phyloP scores from a whole-genome alignment of 805 yeast genomes.

The Ogataea paradorogensis region DNA sequence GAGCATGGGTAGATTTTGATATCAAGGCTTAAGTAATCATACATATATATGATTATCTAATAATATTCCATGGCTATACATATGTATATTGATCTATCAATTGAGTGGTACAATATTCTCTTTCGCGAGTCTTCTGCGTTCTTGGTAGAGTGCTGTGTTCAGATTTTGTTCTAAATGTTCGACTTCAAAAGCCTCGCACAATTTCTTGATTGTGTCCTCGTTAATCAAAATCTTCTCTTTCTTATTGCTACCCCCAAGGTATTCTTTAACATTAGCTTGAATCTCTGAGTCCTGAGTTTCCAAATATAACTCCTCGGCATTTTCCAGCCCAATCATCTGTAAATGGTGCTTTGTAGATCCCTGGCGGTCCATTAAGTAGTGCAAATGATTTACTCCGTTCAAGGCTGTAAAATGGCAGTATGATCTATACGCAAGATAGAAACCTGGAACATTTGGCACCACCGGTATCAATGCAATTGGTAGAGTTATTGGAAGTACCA shows the following conservation, averaged over 20 bases:
- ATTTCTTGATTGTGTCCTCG: slow-evolving; percentile 42
- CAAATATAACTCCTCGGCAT: slow-evolving; percentile 31
- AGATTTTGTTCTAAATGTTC: slow-evolving; percentile 44
- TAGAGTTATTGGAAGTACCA: slow-evolving; percentile 70
- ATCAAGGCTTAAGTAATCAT: too few species aligned
- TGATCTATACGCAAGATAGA: slow-evolving; percentile 74
- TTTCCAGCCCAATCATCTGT: slow-evolving; percentile 30
- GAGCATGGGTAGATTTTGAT: too few species aligned
- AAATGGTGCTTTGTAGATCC: slow-evolving; percentile 32
- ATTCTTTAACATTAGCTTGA: slow-evolving; percentile 19
- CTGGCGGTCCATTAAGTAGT: slow-evolving; percentile 46
- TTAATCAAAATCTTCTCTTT: slow-evolving; percentile 42
- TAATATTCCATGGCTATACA: background rate
- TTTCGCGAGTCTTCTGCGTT: slow-evolving; percentile 27
- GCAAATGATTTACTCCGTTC: slow-evolving; percentile 68
- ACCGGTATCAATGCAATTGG: slow-evolving; percentile 82
- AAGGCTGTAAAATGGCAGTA: slow-evolving; percentile 83
- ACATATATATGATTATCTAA: background rate
- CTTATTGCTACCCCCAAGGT: slow-evolving; percentile 13
- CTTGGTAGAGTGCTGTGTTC: slow-evolving; percentile 53
- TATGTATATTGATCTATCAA: slow-evolving; percentile 1
- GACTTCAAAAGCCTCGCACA: slow-evolving; percentile 46
- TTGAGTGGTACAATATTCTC: background rate
- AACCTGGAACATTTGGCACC: slow-evolving; percentile 91
- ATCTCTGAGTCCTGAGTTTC: slow-evolving; percentile 22